Conservation (phyloP, 495 filamentous ascomycete genomes). For the Chaetomium tenue region DNA sequence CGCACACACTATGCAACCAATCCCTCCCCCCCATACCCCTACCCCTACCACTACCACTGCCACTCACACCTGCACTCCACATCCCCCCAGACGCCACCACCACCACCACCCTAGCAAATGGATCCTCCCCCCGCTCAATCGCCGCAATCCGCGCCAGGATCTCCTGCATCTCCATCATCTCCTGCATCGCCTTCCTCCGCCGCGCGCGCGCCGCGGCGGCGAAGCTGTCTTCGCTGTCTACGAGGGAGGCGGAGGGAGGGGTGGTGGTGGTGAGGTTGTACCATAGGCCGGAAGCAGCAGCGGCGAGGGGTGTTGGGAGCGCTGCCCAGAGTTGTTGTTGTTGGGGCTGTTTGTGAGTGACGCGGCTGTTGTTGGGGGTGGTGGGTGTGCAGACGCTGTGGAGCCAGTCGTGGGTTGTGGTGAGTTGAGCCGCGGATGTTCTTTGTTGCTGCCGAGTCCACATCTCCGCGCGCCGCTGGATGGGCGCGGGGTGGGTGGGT, state of each 20-base stretch:
- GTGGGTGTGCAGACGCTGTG: neutral
- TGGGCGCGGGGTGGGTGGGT: neutral
- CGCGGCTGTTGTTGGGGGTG: neutral
- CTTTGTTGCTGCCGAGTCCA: neutral
- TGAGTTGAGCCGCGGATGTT: neutral
- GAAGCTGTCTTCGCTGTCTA: conserved; percentile 25
- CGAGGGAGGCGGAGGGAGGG: neutral
- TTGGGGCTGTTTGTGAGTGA: neutral
- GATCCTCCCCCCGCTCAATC: conserved; percentile 25
- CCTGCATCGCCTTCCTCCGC: conserved; percentile 25
- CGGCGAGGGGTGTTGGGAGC: neutral
- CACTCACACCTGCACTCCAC: conserved; percentile 29
- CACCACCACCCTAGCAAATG: conserved; percentile 14
- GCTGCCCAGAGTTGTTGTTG: neutral
- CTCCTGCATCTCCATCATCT: conserved; percentile 22
- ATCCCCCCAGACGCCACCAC: conserved; percentile 17
- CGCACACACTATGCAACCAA: conserved; percentile 24
- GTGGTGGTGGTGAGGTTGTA: neutral
- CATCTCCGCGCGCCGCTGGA: neutral
- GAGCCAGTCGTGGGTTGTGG: neutral
- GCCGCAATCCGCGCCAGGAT: conserved; percentile 30
- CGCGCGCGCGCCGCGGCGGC: conserved; percentile 19
- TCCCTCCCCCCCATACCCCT: neutral
- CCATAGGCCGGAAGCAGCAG: neutral
- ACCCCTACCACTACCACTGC: neutral